phyloP scores from a whole-genome alignment of 768 basidiomycete genomes.

The Serendipita sp. region DNA sequence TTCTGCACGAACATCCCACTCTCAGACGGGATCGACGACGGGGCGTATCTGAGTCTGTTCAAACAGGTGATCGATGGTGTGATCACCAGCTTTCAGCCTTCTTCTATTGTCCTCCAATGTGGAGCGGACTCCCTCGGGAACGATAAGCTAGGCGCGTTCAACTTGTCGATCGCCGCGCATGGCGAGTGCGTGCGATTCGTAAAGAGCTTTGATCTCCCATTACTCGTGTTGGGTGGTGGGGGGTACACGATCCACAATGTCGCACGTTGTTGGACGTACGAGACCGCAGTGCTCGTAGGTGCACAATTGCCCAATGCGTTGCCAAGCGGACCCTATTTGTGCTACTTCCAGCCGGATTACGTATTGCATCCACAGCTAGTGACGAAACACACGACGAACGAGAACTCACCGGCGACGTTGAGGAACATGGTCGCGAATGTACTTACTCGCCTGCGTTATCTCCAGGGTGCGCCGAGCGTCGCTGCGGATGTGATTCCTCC shows the following conservation, averaged over 20 bases:
- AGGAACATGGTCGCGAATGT: constrained; percentile 79
- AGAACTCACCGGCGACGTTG: constrained; percentile 66
- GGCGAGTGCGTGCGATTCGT: constrained; percentile 83
- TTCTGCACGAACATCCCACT: constrained; percentile 91
- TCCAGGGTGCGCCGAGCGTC: constrained; percentile 93
- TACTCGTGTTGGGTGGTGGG: constrained; percentile 90
- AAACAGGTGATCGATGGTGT: constrained; percentile 76
- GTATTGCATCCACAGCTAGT: constrained; percentile 86
- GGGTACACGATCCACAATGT: constrained; percentile 99
- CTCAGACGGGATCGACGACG: constrained; percentile 87
- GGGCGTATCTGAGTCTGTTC: constrained; percentile 82
- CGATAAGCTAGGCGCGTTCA: constrained; percentile 89
- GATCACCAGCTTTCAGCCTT: constrained; percentile 87
- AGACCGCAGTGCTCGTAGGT: constrained; percentile 75
- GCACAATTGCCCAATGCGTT: constrained; percentile 70
- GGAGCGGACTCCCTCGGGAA: constrained; percentile 94
- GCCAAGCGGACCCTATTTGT: constrained; percentile 76
- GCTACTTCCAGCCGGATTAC: constrained; percentile 86
- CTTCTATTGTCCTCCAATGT: constrained; percentile 91
- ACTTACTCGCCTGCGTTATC: constrained; percentile 73
- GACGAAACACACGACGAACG: constrained; percentile 70
- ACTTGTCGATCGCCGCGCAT: constrained; percentile 67
- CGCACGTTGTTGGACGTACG: constrained; percentile 92
- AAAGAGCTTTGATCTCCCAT: constrained; percentile 85
- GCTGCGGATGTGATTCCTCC: constrained; percentile 95